Percentiles rank a stretch among this genome's conserved stretches.
phyloP scores from a whole-genome alignment of 176 grass and related monocot genomes.

The Oryza glaberrima region DNA sequence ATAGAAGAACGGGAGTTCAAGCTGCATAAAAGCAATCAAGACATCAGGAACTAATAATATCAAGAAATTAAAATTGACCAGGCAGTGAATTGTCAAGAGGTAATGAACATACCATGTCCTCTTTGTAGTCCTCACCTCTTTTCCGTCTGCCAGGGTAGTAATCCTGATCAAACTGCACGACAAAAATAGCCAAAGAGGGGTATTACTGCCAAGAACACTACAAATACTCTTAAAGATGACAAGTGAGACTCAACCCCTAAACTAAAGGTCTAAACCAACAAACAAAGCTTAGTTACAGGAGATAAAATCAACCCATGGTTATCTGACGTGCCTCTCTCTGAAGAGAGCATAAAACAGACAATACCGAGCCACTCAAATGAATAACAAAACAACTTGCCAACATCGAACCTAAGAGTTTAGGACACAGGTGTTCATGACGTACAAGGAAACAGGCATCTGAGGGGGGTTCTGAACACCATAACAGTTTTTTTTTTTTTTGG shows the following conservation, averaged over 20 bases:
- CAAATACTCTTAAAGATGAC: neutral
- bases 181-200: constrained; percentile 33
- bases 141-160: constrained; percentile 97
- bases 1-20: constrained; percentile 98
- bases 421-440: neutral
- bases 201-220: neutral
- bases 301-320: neutral
- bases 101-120: constrained; percentile 84
- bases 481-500: neutral
- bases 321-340: neutral
- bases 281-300: neutral
- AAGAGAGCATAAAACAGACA: neutral
- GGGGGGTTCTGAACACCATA: neutral
- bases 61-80: neutral
- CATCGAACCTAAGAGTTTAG: constrained; percentile 6
- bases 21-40: constrained; percentile 66
- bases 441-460: neutral
- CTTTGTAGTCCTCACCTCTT: constrained; percentile 89
- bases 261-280: constrained; percentile 12
- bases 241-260: neutral
- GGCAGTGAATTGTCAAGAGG: constrained; percentile 19
- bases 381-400: neutral
- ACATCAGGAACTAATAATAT: constrained; percentile 32
- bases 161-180: constrained; percentile 92
- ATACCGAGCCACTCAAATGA: neutral